Percentiles rank a stretch among this genome's conserved stretches.
Evolutionary conservation across 2,329 filamentous ascomycete species (phyloP).

Genomic region (Fusarium sp.): DNA sequence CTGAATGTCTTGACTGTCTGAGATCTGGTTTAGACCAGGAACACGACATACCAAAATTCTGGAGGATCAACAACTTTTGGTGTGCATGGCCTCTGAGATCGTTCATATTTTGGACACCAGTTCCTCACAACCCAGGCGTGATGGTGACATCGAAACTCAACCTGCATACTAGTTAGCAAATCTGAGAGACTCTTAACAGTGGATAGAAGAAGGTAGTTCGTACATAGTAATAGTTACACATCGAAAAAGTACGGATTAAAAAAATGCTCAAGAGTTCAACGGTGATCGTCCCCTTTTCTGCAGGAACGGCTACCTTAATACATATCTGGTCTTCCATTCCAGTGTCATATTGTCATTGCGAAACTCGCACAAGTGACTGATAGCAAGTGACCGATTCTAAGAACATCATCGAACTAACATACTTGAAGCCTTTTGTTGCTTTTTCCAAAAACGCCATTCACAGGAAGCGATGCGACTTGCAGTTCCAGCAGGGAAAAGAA

Average conservation of each 20-base stretch:
- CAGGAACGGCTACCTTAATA: background rate
- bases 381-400: conserved; percentile 26
- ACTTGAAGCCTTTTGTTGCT: conserved; percentile 36
- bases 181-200: background rate
- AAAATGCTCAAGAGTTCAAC: background rate
- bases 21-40: background rate
- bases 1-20: background rate
- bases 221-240: conserved; percentile 45
- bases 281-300: conserved; percentile 15
- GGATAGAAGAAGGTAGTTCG: background rate
- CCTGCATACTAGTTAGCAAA: conserved; percentile 14
- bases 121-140: conserved; percentile 42
- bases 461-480: conserved; percentile 33
- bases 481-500: conserved; percentile 14
- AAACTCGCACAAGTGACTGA: conserved; percentile 7
- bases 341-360: conserved; percentile 1
- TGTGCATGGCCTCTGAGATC: conserved; percentile 37
- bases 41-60: conserved; percentile 39
- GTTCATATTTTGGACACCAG: conserved; percentile 41
- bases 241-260: conserved; percentile 11
- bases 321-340: conserved; percentile 9
- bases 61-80: conserved; percentile 41
- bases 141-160: conserved; percentile 42
- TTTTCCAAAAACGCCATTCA: conserved; percentile 31
- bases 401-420: conserved; percentile 24